Base-by-base conservation (phyloP, 495 filamentous ascomycete species). In the Staphylotrichum tortipilum region DNA sequence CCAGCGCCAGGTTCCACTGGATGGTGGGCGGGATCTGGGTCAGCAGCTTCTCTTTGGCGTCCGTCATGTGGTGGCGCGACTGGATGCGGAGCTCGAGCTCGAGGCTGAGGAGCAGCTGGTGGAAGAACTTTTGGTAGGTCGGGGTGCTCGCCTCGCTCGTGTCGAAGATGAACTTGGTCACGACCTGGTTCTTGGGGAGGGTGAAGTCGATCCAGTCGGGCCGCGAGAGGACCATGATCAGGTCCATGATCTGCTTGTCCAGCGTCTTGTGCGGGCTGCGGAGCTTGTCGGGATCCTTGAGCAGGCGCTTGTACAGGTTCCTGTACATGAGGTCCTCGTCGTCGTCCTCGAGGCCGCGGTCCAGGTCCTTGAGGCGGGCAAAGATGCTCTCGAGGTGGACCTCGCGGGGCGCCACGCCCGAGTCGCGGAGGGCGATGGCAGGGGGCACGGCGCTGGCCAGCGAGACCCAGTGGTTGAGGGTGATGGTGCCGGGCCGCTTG, bases 141-240 rank as follows among this genome's bases (percentile, higher is more conserved):
- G 65, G 57, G 17, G 58, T 50, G 45, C 74, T 72, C 12, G 68
- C 63, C 19, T 68, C 64, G 18, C 70, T 70, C 0, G 72, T 75
- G 24, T 75, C 72, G 47, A 75, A 57, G 24, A 72, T 63, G 23
- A 75, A 58, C 10, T 60, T 59, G 9, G 82, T 80, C 35, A 81
- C 71, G 36, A 83, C 76, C 55, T 86, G 83, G 50, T 84, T 82
- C 54, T 72, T 71, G 23, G 73, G 72, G 19, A 65, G 62, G 36
- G 80, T 83, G 56, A 84, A 85, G 57, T 86, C 83, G 49, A 82
- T 79, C 84, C 84, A 88, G 42, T 72, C 72, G 0, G 73, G 61
- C 36, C 78, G 67, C 2, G 78, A 78, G 14, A 88, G 65, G 7
- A 81, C 79, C 47, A 78, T 74, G 34, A 85, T 77, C 15, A 88